Conservation (phyloP, 2,329 filamentous ascomycete species). For the Scopulariopsis brevicaulis region DNA sequence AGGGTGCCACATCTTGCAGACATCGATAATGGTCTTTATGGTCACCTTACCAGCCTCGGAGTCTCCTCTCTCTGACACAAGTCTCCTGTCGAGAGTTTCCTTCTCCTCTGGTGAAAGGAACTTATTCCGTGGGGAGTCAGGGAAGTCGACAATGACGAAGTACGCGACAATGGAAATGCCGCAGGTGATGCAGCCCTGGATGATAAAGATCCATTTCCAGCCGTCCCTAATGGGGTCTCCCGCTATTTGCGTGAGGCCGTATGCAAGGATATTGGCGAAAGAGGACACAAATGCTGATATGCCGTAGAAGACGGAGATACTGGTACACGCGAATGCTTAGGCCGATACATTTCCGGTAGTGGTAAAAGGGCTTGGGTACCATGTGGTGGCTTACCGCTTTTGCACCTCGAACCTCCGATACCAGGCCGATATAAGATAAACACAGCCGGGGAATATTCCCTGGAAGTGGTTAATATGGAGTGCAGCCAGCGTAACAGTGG, state of each 20-base stretch:
- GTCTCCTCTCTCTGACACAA: background rate
- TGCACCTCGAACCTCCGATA: background rate
- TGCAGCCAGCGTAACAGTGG: no score
- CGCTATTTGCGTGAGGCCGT: background rate
- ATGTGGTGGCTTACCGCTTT: background rate
- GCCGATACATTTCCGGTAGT: no score
- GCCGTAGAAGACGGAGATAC: background rate
- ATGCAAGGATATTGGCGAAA: background rate
- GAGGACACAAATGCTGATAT: background rate
- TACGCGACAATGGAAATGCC: conserved; percentile 19
- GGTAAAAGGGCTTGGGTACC: no score
- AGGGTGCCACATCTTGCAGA: background rate
- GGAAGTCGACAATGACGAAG: conserved; percentile 26
- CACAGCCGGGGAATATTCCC: background rate
- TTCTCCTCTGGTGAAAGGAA: background rate
- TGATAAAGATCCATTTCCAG: conserved; percentile 60
- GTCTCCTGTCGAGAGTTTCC: background rate
- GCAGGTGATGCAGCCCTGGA: conserved; percentile 42
- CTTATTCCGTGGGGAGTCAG: conserved; percentile 4
- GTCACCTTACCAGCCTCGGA: background rate
- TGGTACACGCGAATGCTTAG: no score
- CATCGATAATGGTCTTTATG: background rate
- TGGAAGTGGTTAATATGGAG: background rate
- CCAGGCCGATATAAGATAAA: background rate
- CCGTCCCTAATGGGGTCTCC: conserved; percentile 23